phyloP scores from a whole-genome alignment of 352 stramenopile species.

The Aphanomyces cochlioides region DNA sequence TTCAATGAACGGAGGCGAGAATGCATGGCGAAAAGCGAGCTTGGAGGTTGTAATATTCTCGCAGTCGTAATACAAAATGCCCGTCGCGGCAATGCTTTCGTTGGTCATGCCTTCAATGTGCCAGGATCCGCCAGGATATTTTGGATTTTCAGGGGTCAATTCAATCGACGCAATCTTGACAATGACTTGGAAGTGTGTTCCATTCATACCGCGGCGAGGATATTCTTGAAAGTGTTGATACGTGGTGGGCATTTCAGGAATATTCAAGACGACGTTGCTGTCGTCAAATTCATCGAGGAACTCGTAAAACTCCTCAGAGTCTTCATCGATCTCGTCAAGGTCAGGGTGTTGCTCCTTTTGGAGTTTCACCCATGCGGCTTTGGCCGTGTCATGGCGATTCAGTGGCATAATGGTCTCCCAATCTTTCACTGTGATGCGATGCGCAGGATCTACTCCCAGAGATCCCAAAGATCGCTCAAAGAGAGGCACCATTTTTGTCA shows the following conservation, averaged over 20 bases:
- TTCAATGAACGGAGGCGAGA: conserved; percentile 1
- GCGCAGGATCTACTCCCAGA: too few species aligned
- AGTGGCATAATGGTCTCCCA: background rate
- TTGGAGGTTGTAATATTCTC: conserved; percentile 50
- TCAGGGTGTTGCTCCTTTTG: background rate
- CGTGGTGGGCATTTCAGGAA: background rate
- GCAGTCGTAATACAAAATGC: conserved; percentile 49
- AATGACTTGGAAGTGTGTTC: conserved; percentile 40
- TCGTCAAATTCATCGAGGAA: background rate
- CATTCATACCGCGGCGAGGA: background rate
- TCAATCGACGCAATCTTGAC: conserved; percentile 54
- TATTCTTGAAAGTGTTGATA: background rate
- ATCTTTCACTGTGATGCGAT: background rate
- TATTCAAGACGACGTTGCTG: background rate
- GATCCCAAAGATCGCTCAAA: conserved; percentile 38
- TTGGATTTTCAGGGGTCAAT: conserved; percentile 41
- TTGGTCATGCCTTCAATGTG: conserved; percentile 45
- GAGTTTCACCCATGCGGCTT: background rate
- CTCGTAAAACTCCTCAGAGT: background rate
- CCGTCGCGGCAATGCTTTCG: conserved; percentile 47
- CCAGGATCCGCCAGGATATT: conserved; percentile 44
- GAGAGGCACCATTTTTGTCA: conserved; percentile 39
- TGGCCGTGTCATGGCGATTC: background rate
- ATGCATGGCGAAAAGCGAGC: conserved; percentile 37
- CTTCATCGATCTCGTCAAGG: conserved; percentile 2